A percentile compares a stretch with the other conserved stretches of the same genome.
Conservation (phyloP, 345 rosid species). For the Linum trigynum region DNA sequence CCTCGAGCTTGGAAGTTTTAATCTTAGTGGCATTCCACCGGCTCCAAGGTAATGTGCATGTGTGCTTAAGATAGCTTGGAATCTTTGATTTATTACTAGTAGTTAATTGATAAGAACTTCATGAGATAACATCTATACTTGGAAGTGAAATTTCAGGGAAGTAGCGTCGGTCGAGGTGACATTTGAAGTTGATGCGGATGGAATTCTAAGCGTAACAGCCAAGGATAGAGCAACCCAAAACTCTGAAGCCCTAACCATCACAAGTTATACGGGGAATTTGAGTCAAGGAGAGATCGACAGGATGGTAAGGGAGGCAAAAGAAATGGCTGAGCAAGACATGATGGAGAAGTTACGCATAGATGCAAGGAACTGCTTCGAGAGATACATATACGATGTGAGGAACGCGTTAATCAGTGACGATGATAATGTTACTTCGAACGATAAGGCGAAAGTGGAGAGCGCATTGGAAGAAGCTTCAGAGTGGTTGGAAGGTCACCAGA, state of each 20-base stretch:
- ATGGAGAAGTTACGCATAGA: conserved; percentile 37
- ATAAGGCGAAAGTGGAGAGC: conserved; percentile 40
- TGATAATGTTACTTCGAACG: conserved; percentile 36
- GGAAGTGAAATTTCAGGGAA: conserved; percentile 24
- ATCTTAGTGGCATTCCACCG: no score
- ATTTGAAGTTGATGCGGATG: conserved; percentile 43
- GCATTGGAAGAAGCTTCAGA: conserved; percentile 34
- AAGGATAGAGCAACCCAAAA: conserved; percentile 49
- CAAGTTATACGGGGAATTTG: conserved; percentile 43
- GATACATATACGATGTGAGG: conserved; percentile 18
- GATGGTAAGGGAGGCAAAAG: conserved; percentile 18
- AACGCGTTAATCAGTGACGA: conserved; percentile 24
- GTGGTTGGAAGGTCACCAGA: conserved; percentile 48
- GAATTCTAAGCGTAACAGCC: conserved; percentile 39
- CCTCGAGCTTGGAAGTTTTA: no score
- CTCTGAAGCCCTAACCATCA: conserved; percentile 39
- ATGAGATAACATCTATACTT: no score
- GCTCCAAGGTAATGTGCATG: no score
- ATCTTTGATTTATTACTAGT: no score
- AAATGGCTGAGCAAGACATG: conserved; percentile 43
- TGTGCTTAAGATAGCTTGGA: no score
- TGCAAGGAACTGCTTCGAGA: conserved; percentile 44
- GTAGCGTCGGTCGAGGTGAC: conserved; percentile 42
- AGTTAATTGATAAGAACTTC: no score
- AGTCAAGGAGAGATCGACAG: conserved; percentile 3